Evolutionary conservation across 2,329 filamentous ascomycete genomes (phyloP).

Genomic region (Phialophora tarda): DNA sequence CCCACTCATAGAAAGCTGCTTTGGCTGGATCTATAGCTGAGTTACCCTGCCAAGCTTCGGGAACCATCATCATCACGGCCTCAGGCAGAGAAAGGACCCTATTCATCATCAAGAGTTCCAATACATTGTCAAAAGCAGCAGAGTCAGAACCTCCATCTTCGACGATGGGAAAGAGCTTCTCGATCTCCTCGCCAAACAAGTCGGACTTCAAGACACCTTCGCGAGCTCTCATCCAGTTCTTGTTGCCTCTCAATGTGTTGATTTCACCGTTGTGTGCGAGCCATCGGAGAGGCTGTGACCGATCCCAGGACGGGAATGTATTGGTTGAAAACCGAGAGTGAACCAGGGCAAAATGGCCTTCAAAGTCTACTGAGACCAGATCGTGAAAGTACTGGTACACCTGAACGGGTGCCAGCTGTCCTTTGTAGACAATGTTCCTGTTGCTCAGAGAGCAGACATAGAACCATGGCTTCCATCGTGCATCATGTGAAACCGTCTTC

Average conservation of each 20-base stretch:
- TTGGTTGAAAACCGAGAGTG: constrained; percentile 98
- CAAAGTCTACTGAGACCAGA: constrained; percentile 93
- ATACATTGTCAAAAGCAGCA: constrained; percentile 94
- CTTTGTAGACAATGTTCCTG: constrained; percentile 99
- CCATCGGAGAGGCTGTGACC: constrained; percentile 94
- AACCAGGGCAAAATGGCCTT: constrained; percentile 94
- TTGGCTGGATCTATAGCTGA: constrained; percentile 90
- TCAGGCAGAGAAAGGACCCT: constrained; percentile 93
- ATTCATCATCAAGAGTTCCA: constrained; percentile 93
- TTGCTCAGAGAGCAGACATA: constrained; percentile 96
- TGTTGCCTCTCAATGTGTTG: constrained; percentile 95
- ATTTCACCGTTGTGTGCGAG: constrained; percentile 99
- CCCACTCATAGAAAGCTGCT: constrained; percentile 98
- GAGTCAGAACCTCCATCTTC: constrained; percentile 97
- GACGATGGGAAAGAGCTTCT: constrained; percentile 88
- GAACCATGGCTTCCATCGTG: constrained; percentile 98
- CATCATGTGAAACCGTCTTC: constrained; percentile 92
- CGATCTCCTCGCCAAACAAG: constrained; percentile 89
- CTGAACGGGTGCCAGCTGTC: constrained; percentile 89
- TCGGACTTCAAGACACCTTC: constrained; percentile 94
- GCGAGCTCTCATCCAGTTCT: constrained; percentile 99
- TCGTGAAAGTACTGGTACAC: constrained; percentile 99
- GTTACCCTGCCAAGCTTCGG: constrained; percentile 97
- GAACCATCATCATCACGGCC: constrained; percentile 98
- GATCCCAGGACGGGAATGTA: constrained; percentile 98